A percentile compares a stretch with the other conserved stretches of the same genome.
phyloP scores from a whole-genome alignment of 257 asterid genomes.

The Nicotiana tomentosiformis region DNA sequence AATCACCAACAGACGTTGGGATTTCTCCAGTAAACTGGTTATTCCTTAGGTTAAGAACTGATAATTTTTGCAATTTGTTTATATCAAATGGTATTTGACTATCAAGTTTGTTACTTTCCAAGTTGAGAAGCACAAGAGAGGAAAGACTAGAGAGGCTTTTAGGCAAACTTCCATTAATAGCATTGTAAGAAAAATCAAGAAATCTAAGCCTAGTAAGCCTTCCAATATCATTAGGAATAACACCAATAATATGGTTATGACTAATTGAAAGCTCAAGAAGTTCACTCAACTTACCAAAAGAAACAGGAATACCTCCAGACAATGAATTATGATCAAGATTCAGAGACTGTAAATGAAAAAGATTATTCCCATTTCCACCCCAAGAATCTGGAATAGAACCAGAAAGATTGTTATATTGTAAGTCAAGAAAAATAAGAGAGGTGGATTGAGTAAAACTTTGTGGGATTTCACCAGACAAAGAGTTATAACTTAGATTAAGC shows the following conservation, averaged over 20 bases:
- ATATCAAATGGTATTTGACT: constrained; percentile 19
- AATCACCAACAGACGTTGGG: constrained; percentile 53
- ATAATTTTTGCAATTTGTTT: constrained; percentile 29
- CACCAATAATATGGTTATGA: constrained; percentile 40
- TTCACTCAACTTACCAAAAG: constrained; percentile 27
- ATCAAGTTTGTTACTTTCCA: constrained; percentile 27
- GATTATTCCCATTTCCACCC: constrained; percentile 38
- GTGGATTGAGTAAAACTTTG: constrained; percentile 34
- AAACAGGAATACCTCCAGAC: constrained; percentile 43
- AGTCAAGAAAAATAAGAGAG: constrained; percentile 49
- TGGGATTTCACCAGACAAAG: constrained; percentile 65
- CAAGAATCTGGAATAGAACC: constrained; percentile 64
- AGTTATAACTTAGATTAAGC: constrained; percentile 63
- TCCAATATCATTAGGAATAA: constrained; percentile 38
- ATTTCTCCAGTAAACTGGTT: constrained; percentile 61
- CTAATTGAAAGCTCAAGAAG: constrained; percentile 34
- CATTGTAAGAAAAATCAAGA: constrained; percentile 53
- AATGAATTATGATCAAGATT: constrained; percentile 50
- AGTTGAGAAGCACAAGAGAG: constrained; percentile 21
- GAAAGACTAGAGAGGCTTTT: constrained; percentile 34
- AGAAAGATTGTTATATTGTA: constrained; percentile 52
- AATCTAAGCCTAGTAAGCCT: constrained; percentile 33
- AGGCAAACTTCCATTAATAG: constrained; percentile 54
- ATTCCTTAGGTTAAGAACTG: constrained; percentile 45
- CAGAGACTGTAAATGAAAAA: constrained; percentile 35